Evolutionary conservation across 2,329 filamentous ascomycete genomes (phyloP).

Genomic region (Dendryphion nanum): DNA sequence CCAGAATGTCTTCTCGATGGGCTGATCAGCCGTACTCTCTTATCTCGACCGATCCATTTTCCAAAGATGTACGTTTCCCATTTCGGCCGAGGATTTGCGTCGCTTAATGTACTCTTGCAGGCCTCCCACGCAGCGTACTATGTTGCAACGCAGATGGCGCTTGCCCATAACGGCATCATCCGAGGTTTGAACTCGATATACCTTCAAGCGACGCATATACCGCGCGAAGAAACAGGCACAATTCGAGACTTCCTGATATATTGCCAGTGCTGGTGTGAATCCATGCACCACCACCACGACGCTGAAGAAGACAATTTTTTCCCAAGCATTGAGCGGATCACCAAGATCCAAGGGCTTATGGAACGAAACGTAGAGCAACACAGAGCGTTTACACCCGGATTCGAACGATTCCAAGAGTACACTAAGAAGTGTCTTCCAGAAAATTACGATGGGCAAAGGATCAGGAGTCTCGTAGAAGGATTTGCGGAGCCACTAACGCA

Average conservation of each 20-base stretch:
- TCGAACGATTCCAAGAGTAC: conserved; percentile 38
- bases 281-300: conserved; percentile 61
- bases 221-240: conserved; percentile 56
- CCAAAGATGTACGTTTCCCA: conserved; percentile 19
- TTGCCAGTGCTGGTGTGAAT: conserved; percentile 44
- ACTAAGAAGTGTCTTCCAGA: conserved; percentile 5
- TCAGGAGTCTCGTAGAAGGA: conserved; percentile 13
- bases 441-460: conserved; percentile 11
- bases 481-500: conserved; percentile 14
- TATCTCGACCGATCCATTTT: conserved; percentile 22
- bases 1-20: conserved; percentile 18
- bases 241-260: conserved; percentile 28
- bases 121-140: conserved; percentile 32
- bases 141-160: conserved; percentile 61
- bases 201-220: conserved; percentile 54
- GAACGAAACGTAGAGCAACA: conserved; percentile 57
- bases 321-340: conserved; percentile 53
- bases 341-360: conserved; percentile 53
- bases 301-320: conserved; percentile 61
- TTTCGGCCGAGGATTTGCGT: conserved; percentile 1
- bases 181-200: conserved; percentile 65
- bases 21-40: conserved; percentile 24
- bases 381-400: conserved; percentile 53
- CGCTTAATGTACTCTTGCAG: conserved; percentile 14
- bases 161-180: conserved; percentile 63